Evolutionary conservation across 768 basidiomycete species (phyloP).

Genomic region (Phanerochaete carnosa): DNA sequence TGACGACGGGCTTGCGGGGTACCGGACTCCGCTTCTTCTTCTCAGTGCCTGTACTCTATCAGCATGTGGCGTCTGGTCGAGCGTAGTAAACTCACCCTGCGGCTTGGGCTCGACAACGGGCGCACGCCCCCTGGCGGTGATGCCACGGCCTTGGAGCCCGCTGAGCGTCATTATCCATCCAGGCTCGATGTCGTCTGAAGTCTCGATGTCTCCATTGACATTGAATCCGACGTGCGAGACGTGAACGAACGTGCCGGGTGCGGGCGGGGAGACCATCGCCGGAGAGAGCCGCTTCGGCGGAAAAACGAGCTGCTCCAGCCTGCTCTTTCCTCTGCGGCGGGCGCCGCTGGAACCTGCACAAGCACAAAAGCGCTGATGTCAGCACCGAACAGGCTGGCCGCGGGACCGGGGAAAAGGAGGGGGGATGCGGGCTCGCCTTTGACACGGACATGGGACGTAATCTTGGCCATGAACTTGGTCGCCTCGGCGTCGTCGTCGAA

Average conservation of each 20-base stretch:
- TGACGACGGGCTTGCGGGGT: not conserved
- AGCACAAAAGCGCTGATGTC: not conserved
- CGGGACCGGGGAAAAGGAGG: not conserved
- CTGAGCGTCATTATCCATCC: conserved; percentile 42
- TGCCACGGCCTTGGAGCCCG: conserved; percentile 37
- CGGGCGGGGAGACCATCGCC: conserved; percentile 54
- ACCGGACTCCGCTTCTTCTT: not conserved
- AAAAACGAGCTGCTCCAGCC: conserved; percentile 2
- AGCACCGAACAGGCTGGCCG: not conserved
- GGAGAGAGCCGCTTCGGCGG: conserved; percentile 26
- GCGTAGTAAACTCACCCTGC: not conserved
- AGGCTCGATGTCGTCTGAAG: conserved; percentile 49
- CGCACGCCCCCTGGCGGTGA: conserved; percentile 23
- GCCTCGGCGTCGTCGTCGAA: conserved; percentile 63
- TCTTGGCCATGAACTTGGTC: conserved; percentile 55
- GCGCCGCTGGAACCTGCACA: not conserved
- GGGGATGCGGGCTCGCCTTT: conserved; percentile 23
- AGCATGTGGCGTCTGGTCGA: not conserved
- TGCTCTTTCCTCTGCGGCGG: not conserved
- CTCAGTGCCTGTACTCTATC: not conserved
- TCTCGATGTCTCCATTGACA: conserved; percentile 47
- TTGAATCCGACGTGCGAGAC: conserved; percentile 62
- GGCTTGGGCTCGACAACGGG: not conserved
- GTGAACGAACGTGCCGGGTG: conserved; percentile 62
- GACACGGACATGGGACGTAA: conserved; percentile 49